These are phyloP conservation scores for Rutstroemia sp. DNA, from an alignment of 2,329 filamentous ascomycete genomes.

Conservation along the genomic window DNA sequence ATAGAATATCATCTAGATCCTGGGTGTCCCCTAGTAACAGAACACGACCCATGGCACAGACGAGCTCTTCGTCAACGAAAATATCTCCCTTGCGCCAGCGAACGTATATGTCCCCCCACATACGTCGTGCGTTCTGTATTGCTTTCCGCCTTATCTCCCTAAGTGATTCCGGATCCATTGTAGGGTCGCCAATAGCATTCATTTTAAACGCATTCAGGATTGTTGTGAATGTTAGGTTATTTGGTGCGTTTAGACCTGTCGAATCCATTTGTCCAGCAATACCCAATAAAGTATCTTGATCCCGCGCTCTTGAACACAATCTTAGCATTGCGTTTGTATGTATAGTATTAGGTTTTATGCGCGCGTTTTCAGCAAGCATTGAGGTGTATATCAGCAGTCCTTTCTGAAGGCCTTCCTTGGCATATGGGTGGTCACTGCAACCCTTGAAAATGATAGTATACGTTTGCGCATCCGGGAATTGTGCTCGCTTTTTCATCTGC, in stretches of 20 bases:
- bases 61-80: slow-evolving; percentile 68
- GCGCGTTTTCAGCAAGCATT: slow-evolving; percentile 56
- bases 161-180: slow-evolving; percentile 25
- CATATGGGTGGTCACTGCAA: slow-evolving; percentile 53
- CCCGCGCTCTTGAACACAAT: slow-evolving; percentile 65
- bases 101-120: slow-evolving; percentile 76
- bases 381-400: slow-evolving; percentile 71
- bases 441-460: slow-evolving; percentile 79
- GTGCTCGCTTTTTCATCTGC: slow-evolving; percentile 89
- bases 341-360: slow-evolving; percentile 64
- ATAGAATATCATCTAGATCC: slow-evolving; percentile 66
- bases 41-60: slow-evolving; percentile 73
- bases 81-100: slow-evolving; percentile 69
- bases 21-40: slow-evolving; percentile 57
- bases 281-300: slow-evolving; percentile 75
- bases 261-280: slow-evolving; percentile 67
- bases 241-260: slow-evolving; percentile 52
- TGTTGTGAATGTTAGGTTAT: slow-evolving; percentile 70
- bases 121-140: slow-evolving; percentile 58
- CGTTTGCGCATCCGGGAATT: slow-evolving; percentile 73
- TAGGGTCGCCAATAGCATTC: slow-evolving; percentile 28
- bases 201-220: slow-evolving; percentile 70
- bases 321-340: slow-evolving; percentile 86
- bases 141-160: slow-evolving; percentile 34
- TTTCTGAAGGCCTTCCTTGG: slow-evolving; percentile 53